These are phyloP conservation scores for Ceratocystis albifundus DNA, from an alignment of 2,329 filamentous ascomycete genomes.

Conservation along the genomic window DNA sequence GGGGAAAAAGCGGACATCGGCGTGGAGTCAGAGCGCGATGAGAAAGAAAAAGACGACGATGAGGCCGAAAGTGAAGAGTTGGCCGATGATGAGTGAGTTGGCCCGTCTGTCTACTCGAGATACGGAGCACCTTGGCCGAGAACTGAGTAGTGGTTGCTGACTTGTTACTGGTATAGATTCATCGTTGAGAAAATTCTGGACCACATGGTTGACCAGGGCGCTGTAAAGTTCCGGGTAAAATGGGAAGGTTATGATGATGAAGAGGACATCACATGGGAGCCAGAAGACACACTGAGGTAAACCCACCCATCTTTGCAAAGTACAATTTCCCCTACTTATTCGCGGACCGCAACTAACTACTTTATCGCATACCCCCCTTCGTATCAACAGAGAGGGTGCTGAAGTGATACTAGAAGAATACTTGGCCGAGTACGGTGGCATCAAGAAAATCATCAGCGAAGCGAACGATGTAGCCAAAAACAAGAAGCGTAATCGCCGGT, in stretches of 20 bases:
- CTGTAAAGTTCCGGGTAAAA: constrained; percentile 57
- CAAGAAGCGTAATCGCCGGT: constrained; percentile 48
- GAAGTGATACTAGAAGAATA: constrained; percentile 54
- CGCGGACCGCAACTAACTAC: no score
- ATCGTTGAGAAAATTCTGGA: constrained; percentile 62
- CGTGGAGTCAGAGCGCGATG: constrained; percentile 25
- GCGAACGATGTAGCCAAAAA: constrained; percentile 39
- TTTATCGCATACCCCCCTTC: background rate
- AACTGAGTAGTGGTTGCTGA: background rate
- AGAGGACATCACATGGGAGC: constrained; percentile 66
- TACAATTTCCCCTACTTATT: no score
- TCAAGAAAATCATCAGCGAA: constrained; percentile 42
- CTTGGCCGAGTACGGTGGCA: constrained; percentile 50
- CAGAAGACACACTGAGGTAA: constrained; percentile 56
- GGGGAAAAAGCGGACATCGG: background rate
- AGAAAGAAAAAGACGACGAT: constrained; percentile 27
- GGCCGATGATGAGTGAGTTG: constrained; percentile 36
- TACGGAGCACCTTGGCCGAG: background rate
- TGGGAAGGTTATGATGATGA: constrained; percentile 69
- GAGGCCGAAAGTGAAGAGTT: constrained; percentile 32
- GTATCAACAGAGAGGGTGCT: constrained; percentile 41
- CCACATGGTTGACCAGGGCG: constrained; percentile 50
- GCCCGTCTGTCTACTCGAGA: background rate
- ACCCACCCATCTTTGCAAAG: constrained; percentile 23
- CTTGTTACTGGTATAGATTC: constrained; percentile 39